Evolutionary conservation across 768 basidiomycete species (phyloP).

Genomic region (Suillus subluteus): DNA sequence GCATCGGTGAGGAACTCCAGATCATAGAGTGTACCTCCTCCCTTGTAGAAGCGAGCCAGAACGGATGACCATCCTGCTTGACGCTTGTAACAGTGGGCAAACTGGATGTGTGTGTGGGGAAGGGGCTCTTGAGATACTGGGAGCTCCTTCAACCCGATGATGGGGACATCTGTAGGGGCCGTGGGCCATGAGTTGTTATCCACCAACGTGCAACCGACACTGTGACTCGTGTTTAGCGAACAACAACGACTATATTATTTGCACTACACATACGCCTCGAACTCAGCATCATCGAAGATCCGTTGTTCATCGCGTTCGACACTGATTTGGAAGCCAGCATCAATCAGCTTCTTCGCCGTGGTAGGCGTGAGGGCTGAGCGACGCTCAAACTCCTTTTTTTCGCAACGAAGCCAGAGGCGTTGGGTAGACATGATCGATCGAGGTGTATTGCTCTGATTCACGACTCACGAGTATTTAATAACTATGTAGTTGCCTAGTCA

Average conservation of each 20-base stretch:
- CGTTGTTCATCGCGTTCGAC: constrained; percentile 95
- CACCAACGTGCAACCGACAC: constrained; percentile 89
- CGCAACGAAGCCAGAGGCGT: constrained; percentile 92
- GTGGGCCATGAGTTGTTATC: constrained; percentile 87
- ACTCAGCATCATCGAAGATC: constrained; percentile 93
- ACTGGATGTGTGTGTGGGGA: constrained; percentile 95
- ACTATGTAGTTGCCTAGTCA: constrained; percentile 1
- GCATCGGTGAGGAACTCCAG: constrained; percentile 92
- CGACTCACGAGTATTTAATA: background rate
- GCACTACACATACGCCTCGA: constrained; percentile 78
- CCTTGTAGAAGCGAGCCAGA: constrained; percentile 82
- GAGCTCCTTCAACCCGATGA: constrained; percentile 98
- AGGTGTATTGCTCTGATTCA: background rate
- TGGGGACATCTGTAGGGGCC: constrained; percentile 74
- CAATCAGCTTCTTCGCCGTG: constrained; percentile 85
- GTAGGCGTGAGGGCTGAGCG: constrained; percentile 93
- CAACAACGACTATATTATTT: constrained; percentile 9
- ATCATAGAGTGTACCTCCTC: constrained; percentile 88
- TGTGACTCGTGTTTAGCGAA: constrained; percentile 34
- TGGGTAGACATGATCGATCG: constrained; percentile 48
- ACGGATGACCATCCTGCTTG: constrained; percentile 92
- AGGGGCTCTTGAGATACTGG: constrained; percentile 80
- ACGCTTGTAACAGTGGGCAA: constrained; percentile 96
- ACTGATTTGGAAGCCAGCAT: constrained; percentile 85
- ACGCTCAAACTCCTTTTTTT: constrained; percentile 93